Evolutionary conservation across 805 yeast genomes (phyloP).

Genomic region (Ogataea nakhonphanomensis): DNA sequence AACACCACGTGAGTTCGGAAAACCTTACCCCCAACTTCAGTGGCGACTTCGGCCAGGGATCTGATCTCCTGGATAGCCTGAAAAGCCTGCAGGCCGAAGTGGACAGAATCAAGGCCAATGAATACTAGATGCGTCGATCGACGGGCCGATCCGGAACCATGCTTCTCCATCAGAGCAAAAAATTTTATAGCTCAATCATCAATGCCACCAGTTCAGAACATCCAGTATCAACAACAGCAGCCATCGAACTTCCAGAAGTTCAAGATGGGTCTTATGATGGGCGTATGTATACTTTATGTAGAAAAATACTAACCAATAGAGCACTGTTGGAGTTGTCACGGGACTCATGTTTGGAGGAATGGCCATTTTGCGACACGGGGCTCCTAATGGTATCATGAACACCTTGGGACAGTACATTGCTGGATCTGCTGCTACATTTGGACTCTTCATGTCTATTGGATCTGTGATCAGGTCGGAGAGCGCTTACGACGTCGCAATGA

Average conservation of each 20-base stretch:
- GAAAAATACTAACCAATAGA: conserved; percentile 30
- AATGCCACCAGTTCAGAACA: conserved; percentile 70
- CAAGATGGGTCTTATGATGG: conserved; percentile 99
- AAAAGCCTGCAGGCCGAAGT: conserved; percentile 69
- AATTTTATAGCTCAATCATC: conserved; percentile 3
- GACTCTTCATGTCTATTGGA: conserved; percentile 94
- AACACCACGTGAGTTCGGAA: conserved; percentile 25
- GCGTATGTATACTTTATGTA: conserved; percentile 41
- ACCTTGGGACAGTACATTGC: conserved; percentile 94
- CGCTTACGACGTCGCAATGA: conserved; percentile 21
- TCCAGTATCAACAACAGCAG: conserved; percentile 52
- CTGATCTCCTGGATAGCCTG: conserved; percentile 58
- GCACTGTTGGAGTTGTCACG: conserved; percentile 87
- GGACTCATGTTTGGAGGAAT: conserved; percentile 94
- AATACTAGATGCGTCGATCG: conserved; percentile 13
- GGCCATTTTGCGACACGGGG: conserved; percentile 86
- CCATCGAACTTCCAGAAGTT: conserved; percentile 93
- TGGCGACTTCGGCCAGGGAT: conserved; percentile 9
- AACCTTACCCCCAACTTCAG: conserved; percentile 12
- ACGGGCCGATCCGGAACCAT: not conserved
- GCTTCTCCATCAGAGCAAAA: conserved; percentile 1
- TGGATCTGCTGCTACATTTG: conserved; percentile 96
- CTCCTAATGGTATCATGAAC: conserved; percentile 97
- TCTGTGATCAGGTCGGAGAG: conserved; percentile 82
- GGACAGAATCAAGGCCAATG: conserved; percentile 43